Evolutionary conservation across 257 asterid species (phyloP).

Genomic region (Solanum arcanum): DNA sequence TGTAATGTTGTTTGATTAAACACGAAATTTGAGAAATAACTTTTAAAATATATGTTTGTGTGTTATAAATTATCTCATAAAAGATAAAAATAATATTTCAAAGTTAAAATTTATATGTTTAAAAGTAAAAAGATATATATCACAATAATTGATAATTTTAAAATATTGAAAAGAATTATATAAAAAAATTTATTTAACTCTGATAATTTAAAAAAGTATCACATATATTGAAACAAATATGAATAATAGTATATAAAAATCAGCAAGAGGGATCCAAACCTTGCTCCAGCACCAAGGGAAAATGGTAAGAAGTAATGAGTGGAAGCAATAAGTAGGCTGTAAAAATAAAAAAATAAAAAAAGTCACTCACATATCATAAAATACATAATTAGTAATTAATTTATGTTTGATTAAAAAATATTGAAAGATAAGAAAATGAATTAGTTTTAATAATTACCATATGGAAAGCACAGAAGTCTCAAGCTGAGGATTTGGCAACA

Average conservation of each 20-base stretch:
- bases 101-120: no score
- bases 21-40: not conserved
- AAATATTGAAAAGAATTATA: no score
- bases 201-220: no score
- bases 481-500: slow-evolving; percentile 6
- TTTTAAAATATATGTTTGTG: no score
- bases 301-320: slow-evolving; percentile 37
- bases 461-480: slow-evolving; percentile 8
- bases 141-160: no score
- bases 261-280: slow-evolving; percentile 11
- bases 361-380: not conserved
- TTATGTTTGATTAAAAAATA: not conserved
- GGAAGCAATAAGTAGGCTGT: slow-evolving; percentile 30
- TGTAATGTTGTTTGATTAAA: no score
- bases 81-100: rapidly evolving
- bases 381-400: not conserved
- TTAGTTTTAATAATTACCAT: not conserved
- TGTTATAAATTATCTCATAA: no score
- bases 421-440: not conserved
- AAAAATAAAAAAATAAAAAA: not conserved
- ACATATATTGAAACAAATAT: no score
- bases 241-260: not conserved
- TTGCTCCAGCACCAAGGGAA: slow-evolving; percentile 52
- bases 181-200: not conserved
- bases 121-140: no score